These are phyloP conservation scores for Myotisia sp. DNA, from an alignment of 2,329 filamentous ascomycete genomes.

Conservation along the genomic window DNA sequence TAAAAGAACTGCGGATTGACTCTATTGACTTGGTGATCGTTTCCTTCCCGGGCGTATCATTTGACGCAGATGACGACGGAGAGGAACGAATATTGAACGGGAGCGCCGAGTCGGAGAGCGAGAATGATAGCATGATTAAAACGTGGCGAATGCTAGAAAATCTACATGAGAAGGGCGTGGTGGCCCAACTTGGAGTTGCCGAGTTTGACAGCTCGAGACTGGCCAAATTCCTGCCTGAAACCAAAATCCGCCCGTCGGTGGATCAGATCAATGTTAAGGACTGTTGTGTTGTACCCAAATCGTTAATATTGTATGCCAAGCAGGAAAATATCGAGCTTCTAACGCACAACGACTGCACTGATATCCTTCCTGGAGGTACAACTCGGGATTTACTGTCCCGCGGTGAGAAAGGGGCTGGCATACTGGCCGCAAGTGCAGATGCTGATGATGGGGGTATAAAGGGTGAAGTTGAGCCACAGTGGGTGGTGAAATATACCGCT, in stretches of 20 bases:
- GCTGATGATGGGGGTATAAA: conserved; percentile 44
- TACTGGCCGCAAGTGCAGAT: conserved; percentile 50
- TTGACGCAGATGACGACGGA: conserved; percentile 78
- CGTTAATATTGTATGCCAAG: conserved; percentile 72
- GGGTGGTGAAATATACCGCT: conserved; percentile 95
- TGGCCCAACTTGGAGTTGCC: conserved; percentile 65
- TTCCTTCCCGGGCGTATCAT: conserved; percentile 84
- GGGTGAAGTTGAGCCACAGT: conserved; percentile 72
- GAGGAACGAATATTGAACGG: conserved; percentile 43
- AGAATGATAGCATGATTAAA: conserved; percentile 50
- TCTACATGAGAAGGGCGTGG: conserved; percentile 55
- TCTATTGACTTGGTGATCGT: conserved; percentile 79
- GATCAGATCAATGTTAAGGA: conserved; percentile 94
- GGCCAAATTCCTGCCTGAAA: conserved; percentile 56
- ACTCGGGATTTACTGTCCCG: conserved; percentile 68
- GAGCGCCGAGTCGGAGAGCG: conserved; percentile 42
- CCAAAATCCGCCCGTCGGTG: conserved; percentile 60
- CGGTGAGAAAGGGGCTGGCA: conserved; percentile 55
- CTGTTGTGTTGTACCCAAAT: conserved; percentile 88
- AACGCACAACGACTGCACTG: conserved; percentile 86
- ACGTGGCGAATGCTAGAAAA: conserved; percentile 55
- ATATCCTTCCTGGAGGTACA: conserved; percentile 76
- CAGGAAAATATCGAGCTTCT: conserved; percentile 69
- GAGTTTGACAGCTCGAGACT: conserved; percentile 84
- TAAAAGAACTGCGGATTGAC: conserved; percentile 60